Evolutionary conservation across 257 asterid genomes (phyloP), one percentile per base, ranked within the genome.

Genomic region (Nicotiana undulata): DNA sequence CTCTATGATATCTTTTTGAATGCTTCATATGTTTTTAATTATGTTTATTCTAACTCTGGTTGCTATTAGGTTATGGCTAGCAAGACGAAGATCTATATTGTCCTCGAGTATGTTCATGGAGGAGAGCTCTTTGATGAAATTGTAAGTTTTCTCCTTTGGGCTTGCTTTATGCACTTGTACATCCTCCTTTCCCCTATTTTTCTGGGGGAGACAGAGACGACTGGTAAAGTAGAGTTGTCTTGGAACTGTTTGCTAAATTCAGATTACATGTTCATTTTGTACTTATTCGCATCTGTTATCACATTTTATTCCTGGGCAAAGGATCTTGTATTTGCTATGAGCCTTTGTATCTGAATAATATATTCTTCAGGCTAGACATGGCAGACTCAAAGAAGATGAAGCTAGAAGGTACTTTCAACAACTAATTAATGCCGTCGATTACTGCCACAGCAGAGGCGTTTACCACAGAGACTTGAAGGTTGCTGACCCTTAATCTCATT

Each of bases 391-490:
- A 82, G 97, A 93, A 85, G 92, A 83, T 46, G 90, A 75, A 75
- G 97, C 97, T 63, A 84, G 93, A 84, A 86, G 87, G 61, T 93
- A 93, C 80, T 90, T 92, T 83, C 98, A 93, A 77, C 98, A 93
- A 83, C 93, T 93, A 79, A 89, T 91, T 82, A 89, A 92, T 88
- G 98, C 95, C 77, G 95, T 93, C 75, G 98, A 93, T 85, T 92
- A 88, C 84, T 93, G 98, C 90, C 98, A 93, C 84, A 93, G 96
- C 77, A 88, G 98, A 88, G 97, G 97, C 15, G 90, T 93, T 75
- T 92, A 85, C 87, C 98, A 92, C 80, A 85, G 98, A 87, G 96
- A 93, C 84, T 89, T 93, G 87, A 93, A 93, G 97, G 98, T 91
- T 67, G 63, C 18, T 74, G 13, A 44, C 11, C 46, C 63, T 46